Conservation (phyloP, 1,139 yeast species). For the Kurtzmaniella quercitrusa region DNA sequence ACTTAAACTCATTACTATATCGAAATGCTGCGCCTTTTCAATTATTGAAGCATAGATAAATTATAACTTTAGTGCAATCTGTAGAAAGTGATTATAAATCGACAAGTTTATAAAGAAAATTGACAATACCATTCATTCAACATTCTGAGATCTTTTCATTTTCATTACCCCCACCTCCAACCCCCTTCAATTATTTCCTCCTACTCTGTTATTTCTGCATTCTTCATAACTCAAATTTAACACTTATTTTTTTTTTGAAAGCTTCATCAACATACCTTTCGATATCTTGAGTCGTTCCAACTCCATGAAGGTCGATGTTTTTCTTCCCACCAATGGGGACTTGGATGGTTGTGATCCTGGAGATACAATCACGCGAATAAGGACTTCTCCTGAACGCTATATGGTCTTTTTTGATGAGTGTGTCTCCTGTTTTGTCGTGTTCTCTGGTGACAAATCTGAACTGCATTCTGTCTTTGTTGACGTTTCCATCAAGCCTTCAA, state of each 20-base stretch:
- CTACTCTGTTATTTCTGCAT: not conserved
- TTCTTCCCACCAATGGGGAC: conserved; percentile 1
- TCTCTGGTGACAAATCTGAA: conserved; percentile 12
- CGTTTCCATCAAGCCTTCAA: conserved; percentile 23
- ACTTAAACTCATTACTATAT: too few species aligned
- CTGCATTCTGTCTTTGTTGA: conserved; percentile 20
- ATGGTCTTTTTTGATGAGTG: conserved; percentile 38
- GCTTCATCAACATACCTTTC: not conserved
- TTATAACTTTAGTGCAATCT: too few species aligned
- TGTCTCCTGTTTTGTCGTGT: conserved; percentile 30
- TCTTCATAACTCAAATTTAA: not conserved
- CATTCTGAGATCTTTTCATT: too few species aligned
- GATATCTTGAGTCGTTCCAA: not conserved
- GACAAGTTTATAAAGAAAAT: too few species aligned
- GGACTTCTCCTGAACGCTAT: conserved; percentile 6
- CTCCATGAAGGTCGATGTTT: conserved; percentile 3
- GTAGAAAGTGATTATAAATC: too few species aligned
- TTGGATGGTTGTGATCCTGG: not conserved
- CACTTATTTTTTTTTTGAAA: not conserved
- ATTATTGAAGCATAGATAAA: too few species aligned
- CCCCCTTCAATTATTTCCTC: too few species aligned
- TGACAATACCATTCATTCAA: too few species aligned
- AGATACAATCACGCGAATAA: not conserved
- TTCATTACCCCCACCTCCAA: too few species aligned
- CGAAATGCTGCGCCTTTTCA: too few species aligned